phyloP scores from a whole-genome alignment of 2,329 filamentous ascomycete species.

The Claviceps sorghi region DNA sequence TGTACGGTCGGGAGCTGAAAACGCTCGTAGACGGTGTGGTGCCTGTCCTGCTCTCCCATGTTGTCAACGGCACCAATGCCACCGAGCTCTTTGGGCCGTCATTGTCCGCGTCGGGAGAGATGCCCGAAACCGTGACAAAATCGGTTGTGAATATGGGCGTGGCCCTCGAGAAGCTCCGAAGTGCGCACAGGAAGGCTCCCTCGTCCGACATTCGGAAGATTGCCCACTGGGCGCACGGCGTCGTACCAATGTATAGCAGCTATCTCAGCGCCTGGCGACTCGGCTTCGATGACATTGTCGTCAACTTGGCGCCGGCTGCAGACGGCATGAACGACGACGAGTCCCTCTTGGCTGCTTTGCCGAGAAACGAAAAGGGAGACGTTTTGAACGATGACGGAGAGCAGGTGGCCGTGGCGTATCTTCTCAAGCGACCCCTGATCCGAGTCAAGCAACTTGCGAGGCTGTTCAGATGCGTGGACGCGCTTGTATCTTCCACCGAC shows the following conservation, averaged over 20 bases:
- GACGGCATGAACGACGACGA: conserved; percentile 41
- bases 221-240: conserved; percentile 65
- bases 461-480: conserved; percentile 56
- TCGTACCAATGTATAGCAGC: conserved; percentile 65
- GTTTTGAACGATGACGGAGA: conserved; percentile 64
- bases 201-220: conserved; percentile 56
- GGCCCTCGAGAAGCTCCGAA: conserved; percentile 69
- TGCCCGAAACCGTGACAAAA: conserved; percentile 53
- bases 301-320: conserved; percentile 68
- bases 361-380: conserved; percentile 49
- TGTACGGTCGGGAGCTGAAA: conserved; percentile 81
- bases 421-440: conserved; percentile 78
- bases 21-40: conserved; percentile 92
- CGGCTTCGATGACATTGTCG: conserved; percentile 86
- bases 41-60: conserved; percentile 75
- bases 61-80: conserved; percentile 54
- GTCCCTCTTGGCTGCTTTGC: conserved; percentile 43
- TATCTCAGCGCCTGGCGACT: conserved; percentile 83
- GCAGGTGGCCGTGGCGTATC: conserved; percentile 82
- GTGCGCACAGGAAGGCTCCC: conserved; percentile 67
- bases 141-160: conserved; percentile 92
- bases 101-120: conserved; percentile 25
- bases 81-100: conserved; percentile 53
- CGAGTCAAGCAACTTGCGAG: conserved; percentile 79
- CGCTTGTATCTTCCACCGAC: conserved; percentile 34